These are phyloP conservation scores for Leishmania gerbilli DNA, from an alignment of 208 protist genomes.

Conservation along the genomic window DNA sequence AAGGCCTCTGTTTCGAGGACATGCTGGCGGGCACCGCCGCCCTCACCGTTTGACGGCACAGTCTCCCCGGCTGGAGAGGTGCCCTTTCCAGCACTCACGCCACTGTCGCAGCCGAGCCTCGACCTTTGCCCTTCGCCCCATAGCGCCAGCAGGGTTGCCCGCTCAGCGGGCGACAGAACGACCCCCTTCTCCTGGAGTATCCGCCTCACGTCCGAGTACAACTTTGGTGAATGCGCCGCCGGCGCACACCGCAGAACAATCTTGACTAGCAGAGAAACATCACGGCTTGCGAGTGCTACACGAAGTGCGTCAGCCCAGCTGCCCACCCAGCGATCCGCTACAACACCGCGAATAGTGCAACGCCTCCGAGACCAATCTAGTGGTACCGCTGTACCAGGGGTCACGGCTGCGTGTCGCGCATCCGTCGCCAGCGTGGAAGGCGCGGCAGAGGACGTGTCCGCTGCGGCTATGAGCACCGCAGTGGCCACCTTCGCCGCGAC, in stretches of 20 bases:
- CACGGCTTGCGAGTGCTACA: constrained; percentile 45
- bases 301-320: constrained; percentile 68
- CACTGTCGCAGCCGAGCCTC: background rate
- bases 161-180: constrained; percentile 35
- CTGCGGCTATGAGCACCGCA: constrained; percentile 19
- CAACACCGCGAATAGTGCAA: constrained; percentile 28
- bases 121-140: background rate
- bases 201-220: constrained; percentile 37
- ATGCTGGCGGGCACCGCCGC: constrained; percentile 1
- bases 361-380: constrained; percentile 42
- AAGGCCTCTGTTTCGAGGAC: constrained; percentile 6
- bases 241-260: constrained; percentile 41
- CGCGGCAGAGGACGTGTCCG: background rate
- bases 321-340: constrained; percentile 62
- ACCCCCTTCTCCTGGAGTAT: constrained; percentile 6
- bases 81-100: background rate
- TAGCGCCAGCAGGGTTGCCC: constrained; percentile 33
- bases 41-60: background rate
- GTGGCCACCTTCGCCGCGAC: constrained; percentile 20
- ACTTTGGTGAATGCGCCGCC: constrained; percentile 11
- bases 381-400: constrained; percentile 27
- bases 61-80: background rate
- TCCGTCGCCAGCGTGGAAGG: constrained; percentile 1
- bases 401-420: background rate
- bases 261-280: constrained; percentile 36